These are phyloP conservation scores for Colletotrichum sojae DNA, from an alignment of 2,329 filamentous ascomycete species.

Conservation along the genomic window DNA sequence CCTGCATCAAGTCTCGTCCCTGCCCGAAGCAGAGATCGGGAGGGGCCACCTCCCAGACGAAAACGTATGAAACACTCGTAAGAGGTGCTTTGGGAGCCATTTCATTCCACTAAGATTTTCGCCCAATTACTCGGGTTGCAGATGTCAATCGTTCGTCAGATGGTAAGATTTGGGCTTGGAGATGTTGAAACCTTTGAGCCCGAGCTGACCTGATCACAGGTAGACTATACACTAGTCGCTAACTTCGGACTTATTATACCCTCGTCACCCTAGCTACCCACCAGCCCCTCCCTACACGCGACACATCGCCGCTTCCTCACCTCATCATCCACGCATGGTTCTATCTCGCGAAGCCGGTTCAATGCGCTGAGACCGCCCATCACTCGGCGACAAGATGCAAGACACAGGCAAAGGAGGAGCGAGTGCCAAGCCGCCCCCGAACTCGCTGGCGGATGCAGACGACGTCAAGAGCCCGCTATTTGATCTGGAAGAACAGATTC, in stretches of 20 bases:
- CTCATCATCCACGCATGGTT: background rate
- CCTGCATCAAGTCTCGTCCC: too few species aligned
- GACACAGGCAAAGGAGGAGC: constrained; percentile 7
- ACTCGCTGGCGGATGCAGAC: background rate
- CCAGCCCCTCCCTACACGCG: background rate
- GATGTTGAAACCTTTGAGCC: constrained; percentile 9
- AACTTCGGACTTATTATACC: constrained; percentile 1
- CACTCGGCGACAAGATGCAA: constrained; percentile 7
- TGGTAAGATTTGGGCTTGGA: background rate
- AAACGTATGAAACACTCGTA: too few species aligned
- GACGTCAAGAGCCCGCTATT: background rate
- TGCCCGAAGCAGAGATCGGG: too few species aligned
- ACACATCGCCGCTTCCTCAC: constrained; percentile 1
- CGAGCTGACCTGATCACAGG: constrained; percentile 6
- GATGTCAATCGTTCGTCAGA: too few species aligned
- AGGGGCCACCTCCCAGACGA: too few species aligned
- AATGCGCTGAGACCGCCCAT: background rate
- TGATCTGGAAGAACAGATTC: constrained; percentile 42
- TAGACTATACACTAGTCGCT: background rate
- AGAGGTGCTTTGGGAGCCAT: too few species aligned
- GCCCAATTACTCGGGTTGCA: too few species aligned
- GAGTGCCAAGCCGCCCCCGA: background rate
- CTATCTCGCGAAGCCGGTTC: background rate
- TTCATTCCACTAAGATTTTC: too few species aligned
- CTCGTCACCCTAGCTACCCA: constrained; percentile 1